These are phyloP conservation scores for Helianthus tuberosus DNA, from an alignment of 129 eudicot species.

Conservation along the genomic window DNA sequence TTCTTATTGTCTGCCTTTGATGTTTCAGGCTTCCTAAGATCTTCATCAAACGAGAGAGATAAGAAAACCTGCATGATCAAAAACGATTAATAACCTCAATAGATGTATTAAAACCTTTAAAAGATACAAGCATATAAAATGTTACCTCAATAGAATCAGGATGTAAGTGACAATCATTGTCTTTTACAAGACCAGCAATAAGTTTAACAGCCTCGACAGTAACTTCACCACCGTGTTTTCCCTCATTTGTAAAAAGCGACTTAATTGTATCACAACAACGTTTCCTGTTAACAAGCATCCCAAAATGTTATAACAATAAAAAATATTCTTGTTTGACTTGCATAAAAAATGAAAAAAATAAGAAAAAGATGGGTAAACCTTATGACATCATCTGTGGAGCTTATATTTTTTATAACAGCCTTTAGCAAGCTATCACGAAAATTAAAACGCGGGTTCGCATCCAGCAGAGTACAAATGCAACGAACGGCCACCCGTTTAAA, in stretches of 20 bases:
- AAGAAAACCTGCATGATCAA: conserved; percentile 50
- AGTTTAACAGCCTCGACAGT: conserved; percentile 82
- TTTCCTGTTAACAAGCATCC: conserved; percentile 51
- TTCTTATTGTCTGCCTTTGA: conserved; percentile 48
- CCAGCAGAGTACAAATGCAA: conserved; percentile 80
- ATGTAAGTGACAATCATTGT: conserved; percentile 73
- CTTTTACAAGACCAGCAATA: conserved; percentile 78
- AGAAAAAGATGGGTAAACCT: conserved; percentile 48
- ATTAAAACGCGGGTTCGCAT: conserved; percentile 89
- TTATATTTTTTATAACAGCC: conserved; percentile 69
- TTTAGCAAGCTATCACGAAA: conserved; percentile 68
- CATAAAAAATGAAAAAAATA: neutral
- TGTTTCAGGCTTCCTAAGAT: conserved; percentile 64
- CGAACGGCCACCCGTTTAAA: conserved; percentile 76
- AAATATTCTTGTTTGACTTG: conserved; percentile 30
- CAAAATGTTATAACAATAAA: neutral
- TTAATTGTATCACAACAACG: conserved; percentile 63
- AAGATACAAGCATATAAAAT: neutral
- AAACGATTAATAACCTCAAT: neutral
- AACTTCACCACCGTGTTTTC: conserved; percentile 94
- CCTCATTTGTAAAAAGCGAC: conserved; percentile 78
- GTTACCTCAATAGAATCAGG: conserved; percentile 90
- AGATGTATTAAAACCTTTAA: neutral
- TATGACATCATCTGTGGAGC: conserved; percentile 80
- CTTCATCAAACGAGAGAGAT: conserved; percentile 85